Conservation (phyloP, 352 stramenopile genomes). For the Globisporangium abappressorium region DNA sequence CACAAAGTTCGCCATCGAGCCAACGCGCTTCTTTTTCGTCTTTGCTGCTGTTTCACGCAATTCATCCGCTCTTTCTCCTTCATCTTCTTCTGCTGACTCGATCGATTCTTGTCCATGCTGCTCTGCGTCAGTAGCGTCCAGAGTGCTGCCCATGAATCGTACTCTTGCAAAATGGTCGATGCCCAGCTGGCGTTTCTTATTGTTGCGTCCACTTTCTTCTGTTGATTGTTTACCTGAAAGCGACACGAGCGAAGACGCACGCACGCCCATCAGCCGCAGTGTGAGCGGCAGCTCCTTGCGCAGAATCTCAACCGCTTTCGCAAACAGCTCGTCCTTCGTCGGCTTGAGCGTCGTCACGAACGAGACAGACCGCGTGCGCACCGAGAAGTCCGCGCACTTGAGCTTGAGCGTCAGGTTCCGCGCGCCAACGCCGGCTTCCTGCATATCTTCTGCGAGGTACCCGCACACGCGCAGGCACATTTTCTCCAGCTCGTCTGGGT, state of each 20-base stretch:
- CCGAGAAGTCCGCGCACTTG: slow-evolving; percentile 63
- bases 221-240: slow-evolving; percentile 14
- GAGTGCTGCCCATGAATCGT: neutral
- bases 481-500: slow-evolving; percentile 40
- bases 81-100: slow-evolving; percentile 5
- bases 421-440: slow-evolving; percentile 32
- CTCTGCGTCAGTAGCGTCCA: neutral
- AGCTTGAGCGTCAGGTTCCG: slow-evolving; percentile 73
- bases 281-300: slow-evolving; percentile 65
- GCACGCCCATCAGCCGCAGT: slow-evolving; percentile 64
- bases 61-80: neutral
- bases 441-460: slow-evolving; percentile 52
- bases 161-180: slow-evolving; percentile 40
- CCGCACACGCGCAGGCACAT: slow-evolving; percentile 70
- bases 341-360: slow-evolving; percentile 33
- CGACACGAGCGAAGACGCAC: slow-evolving; percentile 43
- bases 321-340: slow-evolving; percentile 45
- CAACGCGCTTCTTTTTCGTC: slow-evolving; percentile 4
- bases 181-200: slow-evolving; percentile 36
- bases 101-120: neutral
- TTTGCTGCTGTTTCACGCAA: neutral
- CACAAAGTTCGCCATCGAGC: slow-evolving; percentile 15
- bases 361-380: slow-evolving; percentile 52
- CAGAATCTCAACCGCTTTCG: slow-evolving; percentile 43
- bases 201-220: slow-evolving; percentile 17